Evolutionary conservation across 176 grass and related monocot genomes (phyloP).

Genomic region (Poa annua): DNA sequence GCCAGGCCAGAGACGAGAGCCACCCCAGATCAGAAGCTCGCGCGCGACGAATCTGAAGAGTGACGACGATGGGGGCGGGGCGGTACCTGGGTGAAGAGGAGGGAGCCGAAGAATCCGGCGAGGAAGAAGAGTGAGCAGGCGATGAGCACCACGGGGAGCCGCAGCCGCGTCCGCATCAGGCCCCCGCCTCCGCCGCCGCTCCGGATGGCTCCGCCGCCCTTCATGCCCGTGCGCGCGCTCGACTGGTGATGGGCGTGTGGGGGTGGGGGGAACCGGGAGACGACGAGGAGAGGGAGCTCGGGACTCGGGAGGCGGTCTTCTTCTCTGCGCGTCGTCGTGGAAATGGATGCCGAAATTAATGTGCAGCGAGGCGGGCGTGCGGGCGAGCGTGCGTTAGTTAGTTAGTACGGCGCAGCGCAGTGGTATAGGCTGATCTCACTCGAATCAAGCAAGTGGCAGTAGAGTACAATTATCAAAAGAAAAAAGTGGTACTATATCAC

Average conservation of each 20-base stretch:
- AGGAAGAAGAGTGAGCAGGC: slow-evolving; percentile 92
- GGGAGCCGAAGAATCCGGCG: slow-evolving; percentile 78
- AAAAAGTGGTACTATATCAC: too few species aligned
- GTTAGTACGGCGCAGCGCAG: too few species aligned
- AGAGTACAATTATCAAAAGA: too few species aligned
- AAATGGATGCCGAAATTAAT: slow-evolving; percentile 12
- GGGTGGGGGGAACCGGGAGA: slow-evolving; percentile 21
- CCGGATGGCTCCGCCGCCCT: slow-evolving; percentile 43
- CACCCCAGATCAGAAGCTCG: slow-evolving; percentile 37
- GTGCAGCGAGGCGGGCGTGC: not conserved
- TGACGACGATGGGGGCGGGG: not conserved
- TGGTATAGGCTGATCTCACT: too few species aligned
- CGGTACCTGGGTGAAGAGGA: slow-evolving; percentile 70
- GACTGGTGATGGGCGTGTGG: slow-evolving; percentile 9
- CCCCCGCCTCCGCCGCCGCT: slow-evolving; percentile 35
- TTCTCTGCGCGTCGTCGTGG: not conserved
- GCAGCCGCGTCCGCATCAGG: slow-evolving; percentile 62
- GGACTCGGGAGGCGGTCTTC: not conserved
- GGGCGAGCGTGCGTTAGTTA: not conserved
- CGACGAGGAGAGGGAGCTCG: slow-evolving; percentile 11
- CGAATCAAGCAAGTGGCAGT: too few species aligned
- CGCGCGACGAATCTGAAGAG: not conserved
- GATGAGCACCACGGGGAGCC: slow-evolving; percentile 71
- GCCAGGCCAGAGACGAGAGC: not conserved
- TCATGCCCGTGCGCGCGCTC: slow-evolving; percentile 32